A percentile compares a stretch with the other conserved stretches of the same genome.
These are phyloP conservation scores for Suillus bovinus DNA, from an alignment of 768 basidiomycete genomes.

Conservation along the genomic window DNA sequence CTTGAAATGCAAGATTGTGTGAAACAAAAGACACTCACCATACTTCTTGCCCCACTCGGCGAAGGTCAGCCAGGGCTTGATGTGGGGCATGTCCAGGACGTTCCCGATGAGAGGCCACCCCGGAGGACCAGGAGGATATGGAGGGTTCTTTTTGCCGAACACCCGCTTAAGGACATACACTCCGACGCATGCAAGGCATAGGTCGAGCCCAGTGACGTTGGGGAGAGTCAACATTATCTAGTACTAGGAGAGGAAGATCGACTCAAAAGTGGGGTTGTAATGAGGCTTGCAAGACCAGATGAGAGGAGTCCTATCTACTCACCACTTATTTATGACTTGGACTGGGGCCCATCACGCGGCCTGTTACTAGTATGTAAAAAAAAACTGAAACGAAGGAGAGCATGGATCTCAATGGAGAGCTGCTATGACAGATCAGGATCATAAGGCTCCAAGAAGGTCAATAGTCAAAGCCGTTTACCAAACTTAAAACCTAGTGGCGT, in stretches of 20 bases:
- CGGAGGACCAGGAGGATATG: slow-evolving; percentile 48
- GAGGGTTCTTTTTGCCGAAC: slow-evolving; percentile 20
- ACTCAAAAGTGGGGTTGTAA: neutral
- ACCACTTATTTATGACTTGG: too few species aligned
- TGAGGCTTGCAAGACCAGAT: neutral
- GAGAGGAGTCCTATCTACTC: neutral
- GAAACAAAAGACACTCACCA: slow-evolving; percentile 26
- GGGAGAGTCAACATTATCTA: slow-evolving; percentile 12
- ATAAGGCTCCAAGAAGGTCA: too few species aligned
- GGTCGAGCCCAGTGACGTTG: slow-evolving; percentile 31
- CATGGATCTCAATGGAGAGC: too few species aligned
- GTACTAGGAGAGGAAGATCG: neutral
- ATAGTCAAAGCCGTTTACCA: too few species aligned
- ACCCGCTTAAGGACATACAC: slow-evolving; percentile 28
- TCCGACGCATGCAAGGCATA: slow-evolving; percentile 31
- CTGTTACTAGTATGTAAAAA: too few species aligned
- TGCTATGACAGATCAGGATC: too few species aligned
- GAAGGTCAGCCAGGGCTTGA: slow-evolving; percentile 47
- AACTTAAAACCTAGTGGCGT: too few species aligned
- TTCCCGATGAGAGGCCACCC: slow-evolving; percentile 47
- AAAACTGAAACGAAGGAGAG: too few species aligned
- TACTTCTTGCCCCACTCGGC: slow-evolving; percentile 46
- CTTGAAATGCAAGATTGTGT: neutral
- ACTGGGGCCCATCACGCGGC: too few species aligned
- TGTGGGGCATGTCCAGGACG: slow-evolving; percentile 48